These are phyloP conservation scores for Marsdenia floribunda DNA, from an alignment of 257 asterid species.

Conservation along the genomic window DNA sequence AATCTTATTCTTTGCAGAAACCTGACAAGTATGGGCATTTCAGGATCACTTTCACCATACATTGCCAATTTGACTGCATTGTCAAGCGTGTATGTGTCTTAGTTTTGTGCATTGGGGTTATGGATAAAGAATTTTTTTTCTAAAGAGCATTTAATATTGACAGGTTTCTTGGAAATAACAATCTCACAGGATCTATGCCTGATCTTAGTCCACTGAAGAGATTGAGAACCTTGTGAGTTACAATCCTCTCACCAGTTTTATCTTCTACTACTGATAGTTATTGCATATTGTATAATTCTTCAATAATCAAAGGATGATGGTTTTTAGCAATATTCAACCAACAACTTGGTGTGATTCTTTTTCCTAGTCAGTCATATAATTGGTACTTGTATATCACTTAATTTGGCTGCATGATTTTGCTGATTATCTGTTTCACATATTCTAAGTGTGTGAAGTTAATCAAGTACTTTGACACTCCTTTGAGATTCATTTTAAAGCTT, in stretches of 20 bases:
- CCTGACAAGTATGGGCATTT: conserved; percentile 64
- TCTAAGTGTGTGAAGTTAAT: neutral
- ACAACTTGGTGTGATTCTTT: neutral
- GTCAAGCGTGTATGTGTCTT: conserved; percentile 55
- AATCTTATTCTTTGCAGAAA: conserved; percentile 42
- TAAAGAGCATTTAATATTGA: conserved; percentile 20
- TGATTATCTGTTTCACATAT: neutral
- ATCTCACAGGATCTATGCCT: conserved; percentile 70
- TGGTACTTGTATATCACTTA: neutral
- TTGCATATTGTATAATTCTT: neutral
- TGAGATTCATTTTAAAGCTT: neutral
- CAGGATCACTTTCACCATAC: conserved; percentile 64
- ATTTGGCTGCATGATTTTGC: too few relatives aligned
- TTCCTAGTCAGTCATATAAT: neutral
- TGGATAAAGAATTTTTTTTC: conserved; percentile 5
- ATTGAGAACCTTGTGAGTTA: conserved; percentile 68
- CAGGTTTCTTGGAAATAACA: conserved; percentile 81
- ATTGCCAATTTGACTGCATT: conserved; percentile 73
- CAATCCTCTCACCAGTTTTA: conserved; percentile 1
- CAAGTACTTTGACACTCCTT: neutral
- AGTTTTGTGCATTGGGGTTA: neutral
- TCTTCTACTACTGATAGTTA: neutral
- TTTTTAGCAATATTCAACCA: neutral
- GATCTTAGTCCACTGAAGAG: conserved; percentile 60
- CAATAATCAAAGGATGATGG: neutral